phyloP scores from a whole-genome alignment of 2,329 filamentous ascomycete species.

The Nemania diffusa region DNA sequence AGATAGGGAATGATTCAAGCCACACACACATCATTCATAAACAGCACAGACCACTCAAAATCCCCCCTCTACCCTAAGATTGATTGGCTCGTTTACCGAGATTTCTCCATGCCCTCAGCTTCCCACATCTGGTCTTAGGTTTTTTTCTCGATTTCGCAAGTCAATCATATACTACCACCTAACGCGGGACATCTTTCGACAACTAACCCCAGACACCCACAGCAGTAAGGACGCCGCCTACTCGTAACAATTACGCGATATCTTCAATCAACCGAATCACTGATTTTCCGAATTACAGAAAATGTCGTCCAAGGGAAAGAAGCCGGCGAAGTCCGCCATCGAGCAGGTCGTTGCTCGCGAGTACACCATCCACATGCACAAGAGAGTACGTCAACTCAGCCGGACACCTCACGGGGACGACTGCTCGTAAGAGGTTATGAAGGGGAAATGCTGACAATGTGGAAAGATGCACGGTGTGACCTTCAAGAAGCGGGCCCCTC shows the following conservation, averaged over 20 bases:
- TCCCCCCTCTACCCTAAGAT: slow-evolving; percentile 38
- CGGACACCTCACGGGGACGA: slow-evolving; percentile 19
- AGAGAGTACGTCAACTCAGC: slow-evolving; percentile 79
- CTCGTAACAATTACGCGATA: slow-evolving; percentile 16
- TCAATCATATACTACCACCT: slow-evolving; percentile 43
- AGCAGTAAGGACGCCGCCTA: slow-evolving; percentile 40
- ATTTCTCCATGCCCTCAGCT: slow-evolving; percentile 44
- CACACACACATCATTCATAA: slow-evolving; percentile 11
- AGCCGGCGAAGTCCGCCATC: slow-evolving; percentile 88
- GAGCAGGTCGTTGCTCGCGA: slow-evolving; percentile 99
- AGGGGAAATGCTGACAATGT: slow-evolving; percentile 49
- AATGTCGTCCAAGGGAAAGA: slow-evolving; percentile 75
- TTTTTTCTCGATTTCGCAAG: slow-evolving; percentile 47
- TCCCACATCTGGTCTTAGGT: slow-evolving; percentile 43
- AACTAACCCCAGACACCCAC: slow-evolving; percentile 43
- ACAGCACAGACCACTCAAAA: slow-evolving; percentile 37
- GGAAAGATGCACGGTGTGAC: slow-evolving; percentile 89
- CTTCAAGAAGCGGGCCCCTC: slow-evolving; percentile 99
- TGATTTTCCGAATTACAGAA: slow-evolving; percentile 44
- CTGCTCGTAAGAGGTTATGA: background rate
- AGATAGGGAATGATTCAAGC: slow-evolving; percentile 4
- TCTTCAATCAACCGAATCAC: slow-evolving; percentile 23
- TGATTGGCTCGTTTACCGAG: slow-evolving; percentile 49
- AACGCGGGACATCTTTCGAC: slow-evolving; percentile 44
- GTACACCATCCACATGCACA: slow-evolving; percentile 99